Conservation (phyloP, 768 basidiomycete genomes). For the Cystobasidium ongulense region DNA sequence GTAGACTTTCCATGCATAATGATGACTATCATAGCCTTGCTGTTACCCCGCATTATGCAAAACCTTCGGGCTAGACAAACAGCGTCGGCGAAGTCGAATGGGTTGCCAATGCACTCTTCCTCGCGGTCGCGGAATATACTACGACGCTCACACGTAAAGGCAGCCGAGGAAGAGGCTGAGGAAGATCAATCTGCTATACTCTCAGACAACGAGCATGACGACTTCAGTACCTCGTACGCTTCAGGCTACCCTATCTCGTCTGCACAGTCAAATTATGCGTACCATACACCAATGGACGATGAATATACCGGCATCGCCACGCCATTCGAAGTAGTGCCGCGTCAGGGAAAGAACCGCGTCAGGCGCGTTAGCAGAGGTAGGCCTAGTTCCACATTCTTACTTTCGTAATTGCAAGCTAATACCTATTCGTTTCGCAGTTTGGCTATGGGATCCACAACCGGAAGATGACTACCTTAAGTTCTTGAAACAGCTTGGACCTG, state of each 20-base stretch:
- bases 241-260: slow-evolving; percentile 15
- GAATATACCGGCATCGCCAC: neutral
- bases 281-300: slow-evolving; percentile 26
- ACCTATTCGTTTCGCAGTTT: neutral
- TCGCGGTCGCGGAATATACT: slow-evolving; percentile 2
- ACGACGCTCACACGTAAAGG: slow-evolving; percentile 3
- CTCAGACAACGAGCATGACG: slow-evolving; percentile 7
- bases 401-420: neutral
- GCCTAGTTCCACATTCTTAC: neutral
- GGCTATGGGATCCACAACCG: slow-evolving; percentile 28
- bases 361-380: slow-evolving; percentile 24
- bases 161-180: slow-evolving; percentile 9
- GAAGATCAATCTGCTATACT: slow-evolving; percentile 16
- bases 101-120: slow-evolving; percentile 29
- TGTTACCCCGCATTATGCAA: slow-evolving; percentile 35
- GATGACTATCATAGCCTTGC: slow-evolving; percentile 52
- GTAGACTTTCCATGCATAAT: slow-evolving; percentile 57
- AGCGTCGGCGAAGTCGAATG: slow-evolving; percentile 31
- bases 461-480: slow-evolving; percentile 21
- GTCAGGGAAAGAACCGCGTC: slow-evolving; percentile 20
- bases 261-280: slow-evolving; percentile 13
- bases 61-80: neutral
- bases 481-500: slow-evolving; percentile 19
- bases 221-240: neutral
- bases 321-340: slow-evolving; percentile 22